phyloP scores from a whole-genome alignment of 2,329 filamentous ascomycete genomes.

The Arthrobotrys megalospora region DNA sequence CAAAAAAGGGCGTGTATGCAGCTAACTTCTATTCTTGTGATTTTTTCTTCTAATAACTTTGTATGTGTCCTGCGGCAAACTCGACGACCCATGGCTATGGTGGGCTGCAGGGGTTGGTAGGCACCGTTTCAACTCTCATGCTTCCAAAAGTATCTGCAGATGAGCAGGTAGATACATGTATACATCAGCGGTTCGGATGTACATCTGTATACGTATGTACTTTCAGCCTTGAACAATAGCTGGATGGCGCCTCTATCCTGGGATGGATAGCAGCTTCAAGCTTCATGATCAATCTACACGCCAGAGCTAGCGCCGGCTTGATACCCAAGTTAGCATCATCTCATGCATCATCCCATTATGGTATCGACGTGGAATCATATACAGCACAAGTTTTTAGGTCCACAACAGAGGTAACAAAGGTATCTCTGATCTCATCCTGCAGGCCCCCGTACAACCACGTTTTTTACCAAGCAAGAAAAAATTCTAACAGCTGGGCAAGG shows the following conservation, averaged over 20 bases:
- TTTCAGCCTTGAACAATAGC: background rate
- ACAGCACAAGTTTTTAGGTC: too few species aligned
- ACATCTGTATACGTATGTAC: too few species aligned
- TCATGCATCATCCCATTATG: background rate
- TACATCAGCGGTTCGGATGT: conserved; percentile 23
- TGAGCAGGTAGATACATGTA: background rate
- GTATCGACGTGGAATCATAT: too few species aligned
- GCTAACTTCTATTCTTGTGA: conserved; percentile 45
- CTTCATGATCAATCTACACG: background rate
- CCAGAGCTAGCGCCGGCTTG: conserved; percentile 4
- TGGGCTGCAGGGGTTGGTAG: conserved; percentile 28
- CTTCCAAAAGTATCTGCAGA: conserved; percentile 19
- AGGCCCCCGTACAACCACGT: conserved; percentile 1
- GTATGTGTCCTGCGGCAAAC: conserved; percentile 18
- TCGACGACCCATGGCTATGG: conserved; percentile 12
- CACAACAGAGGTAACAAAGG: background rate
- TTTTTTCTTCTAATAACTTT: background rate
- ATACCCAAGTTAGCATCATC: background rate
- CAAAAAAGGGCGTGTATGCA: conserved; percentile 37
- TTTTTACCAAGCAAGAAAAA: background rate
- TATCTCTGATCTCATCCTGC: conserved; percentile 41
- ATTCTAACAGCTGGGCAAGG: conserved; percentile 11
- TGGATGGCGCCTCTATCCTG: background rate
- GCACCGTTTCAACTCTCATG: conserved; percentile 15
- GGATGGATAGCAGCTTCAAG: background rate